Conservation (phyloP, 805 yeast species). For the Diddensiella santjacobensis region DNA sequence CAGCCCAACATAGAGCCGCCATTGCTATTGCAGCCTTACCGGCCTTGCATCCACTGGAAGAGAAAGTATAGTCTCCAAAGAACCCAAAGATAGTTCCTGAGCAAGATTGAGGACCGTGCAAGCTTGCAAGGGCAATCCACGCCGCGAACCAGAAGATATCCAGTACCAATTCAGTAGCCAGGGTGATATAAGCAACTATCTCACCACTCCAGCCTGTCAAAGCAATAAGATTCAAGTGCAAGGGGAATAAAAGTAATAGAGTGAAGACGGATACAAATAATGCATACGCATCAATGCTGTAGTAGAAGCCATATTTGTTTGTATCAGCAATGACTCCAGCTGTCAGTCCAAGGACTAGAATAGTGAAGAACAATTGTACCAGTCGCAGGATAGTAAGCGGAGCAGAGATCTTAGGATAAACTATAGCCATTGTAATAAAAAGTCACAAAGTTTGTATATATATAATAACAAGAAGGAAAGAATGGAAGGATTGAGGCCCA, state of each 20-base stretch:
- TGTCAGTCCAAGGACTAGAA: slow-evolving; percentile 8
- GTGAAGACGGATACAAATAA: slow-evolving; percentile 9
- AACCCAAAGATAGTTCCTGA: background rate
- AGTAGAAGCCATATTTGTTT: background rate
- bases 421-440: too few species aligned
- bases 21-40: slow-evolving; percentile 22
- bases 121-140: slow-evolving; percentile 11
- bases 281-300: slow-evolving; percentile 5
- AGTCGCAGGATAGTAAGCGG: slow-evolving; percentile 3
- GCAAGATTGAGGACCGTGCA: slow-evolving; percentile 1
- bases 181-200: background rate
- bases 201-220: background rate
- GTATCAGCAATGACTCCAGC: slow-evolving; percentile 9
- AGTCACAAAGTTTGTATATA: too few species aligned
- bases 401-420: background rate
- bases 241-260: background rate
- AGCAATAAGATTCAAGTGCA: background rate
- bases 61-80: background rate
- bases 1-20: slow-evolving; percentile 19
- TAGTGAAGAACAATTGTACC: slow-evolving; percentile 5
- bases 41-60: slow-evolving; percentile 10
- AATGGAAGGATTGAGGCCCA: too few species aligned
- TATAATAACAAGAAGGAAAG: too few species aligned
- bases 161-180: slow-evolving; percentile 18
- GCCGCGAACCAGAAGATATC: slow-evolving; percentile 18